A percentile compares a stretch with the other conserved stretches of the same genome.
Conservation (phyloP, 148 eudicot species). For the Suaeda aralocaspica region DNA sequence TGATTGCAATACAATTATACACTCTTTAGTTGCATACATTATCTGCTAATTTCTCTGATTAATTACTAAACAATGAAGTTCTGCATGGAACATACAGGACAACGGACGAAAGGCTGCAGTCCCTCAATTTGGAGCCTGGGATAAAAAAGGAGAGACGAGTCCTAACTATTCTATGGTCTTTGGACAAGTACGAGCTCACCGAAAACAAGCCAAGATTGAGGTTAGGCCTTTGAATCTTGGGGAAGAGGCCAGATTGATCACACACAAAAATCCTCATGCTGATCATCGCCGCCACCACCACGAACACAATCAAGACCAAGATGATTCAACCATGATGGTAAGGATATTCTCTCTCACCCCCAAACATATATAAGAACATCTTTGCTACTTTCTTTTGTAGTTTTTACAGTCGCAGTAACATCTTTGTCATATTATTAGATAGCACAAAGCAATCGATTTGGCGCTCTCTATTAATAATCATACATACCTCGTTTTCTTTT, state of each 20-base stretch:
- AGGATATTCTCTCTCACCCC: not conserved
- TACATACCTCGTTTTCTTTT: not conserved
- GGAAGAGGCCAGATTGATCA: conserved; percentile 24
- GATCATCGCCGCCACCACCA: conserved; percentile 9
- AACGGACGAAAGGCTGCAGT: conserved; percentile 32
- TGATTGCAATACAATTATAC: not conserved
- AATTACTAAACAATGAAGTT: conserved; percentile 5
- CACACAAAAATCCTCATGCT: conserved; percentile 8
- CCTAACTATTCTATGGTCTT: conserved; percentile 51
- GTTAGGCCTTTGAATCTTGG: conserved; percentile 27
- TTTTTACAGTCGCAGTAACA: no score
- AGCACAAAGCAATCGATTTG: no score
- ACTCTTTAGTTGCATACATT: not conserved
- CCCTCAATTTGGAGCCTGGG: conserved; percentile 57
- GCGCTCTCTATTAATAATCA: not conserved
- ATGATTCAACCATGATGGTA: conserved; percentile 26
- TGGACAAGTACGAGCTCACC: conserved; percentile 41
- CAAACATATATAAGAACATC: no score
- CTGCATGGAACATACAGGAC: conserved; percentile 18
- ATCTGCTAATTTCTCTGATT: not conserved
- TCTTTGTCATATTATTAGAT: not conserved
- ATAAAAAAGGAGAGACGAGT: conserved; percentile 29
- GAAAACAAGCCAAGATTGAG: conserved; percentile 32
- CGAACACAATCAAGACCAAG: not conserved
- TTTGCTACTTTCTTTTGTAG: no score